phyloP scores from a whole-genome alignment of 129 eudicot species.

The Dittrichia graveolens region DNA sequence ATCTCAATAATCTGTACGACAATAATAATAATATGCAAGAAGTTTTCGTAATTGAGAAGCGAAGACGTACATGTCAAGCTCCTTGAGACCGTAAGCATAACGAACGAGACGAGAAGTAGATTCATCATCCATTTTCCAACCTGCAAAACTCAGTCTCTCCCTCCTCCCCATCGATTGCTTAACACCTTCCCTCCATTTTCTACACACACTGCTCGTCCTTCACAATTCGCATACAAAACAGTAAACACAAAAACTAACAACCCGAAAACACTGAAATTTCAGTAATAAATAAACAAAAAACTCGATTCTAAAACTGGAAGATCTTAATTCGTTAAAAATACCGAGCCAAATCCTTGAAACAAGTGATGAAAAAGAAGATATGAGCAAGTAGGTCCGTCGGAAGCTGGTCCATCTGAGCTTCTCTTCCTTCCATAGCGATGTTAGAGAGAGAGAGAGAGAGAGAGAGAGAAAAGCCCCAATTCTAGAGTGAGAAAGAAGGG shows the following conservation, averaged over 20 bases:
- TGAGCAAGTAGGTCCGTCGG: constrained; percentile 88
- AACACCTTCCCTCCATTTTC: constrained; percentile 91
- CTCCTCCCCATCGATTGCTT: constrained; percentile 74
- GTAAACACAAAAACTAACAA: not conserved
- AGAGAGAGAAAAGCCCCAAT: not conserved
- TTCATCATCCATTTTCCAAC: constrained; percentile 88
- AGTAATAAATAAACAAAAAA: not conserved
- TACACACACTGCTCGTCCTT: constrained; percentile 82
- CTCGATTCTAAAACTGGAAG: not conserved
- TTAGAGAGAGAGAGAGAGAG: not conserved
- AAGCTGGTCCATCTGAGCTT: constrained; percentile 69
- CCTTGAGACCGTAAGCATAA: constrained; percentile 75
- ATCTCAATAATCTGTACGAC: not conserved
- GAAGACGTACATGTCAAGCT: constrained; percentile 74
- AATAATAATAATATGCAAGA: not conserved
- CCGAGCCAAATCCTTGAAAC: constrained; percentile 94
- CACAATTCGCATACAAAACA: constrained; percentile 14
- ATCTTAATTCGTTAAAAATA: constrained; percentile 34
- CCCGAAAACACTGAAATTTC: not conserved
- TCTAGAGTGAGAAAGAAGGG: constrained; percentile 3
- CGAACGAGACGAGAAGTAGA: constrained; percentile 78
- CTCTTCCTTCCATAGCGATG: constrained; percentile 36
- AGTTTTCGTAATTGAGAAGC: not conserved
- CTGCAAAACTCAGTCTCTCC: constrained; percentile 78
- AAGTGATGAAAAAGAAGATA: constrained; percentile 65